A percentile compares a stretch with the other conserved stretches of the same genome.
phyloP scores from a whole-genome alignment of 2,329 filamentous ascomycete species.

The Metarhizium robertsii region DNA sequence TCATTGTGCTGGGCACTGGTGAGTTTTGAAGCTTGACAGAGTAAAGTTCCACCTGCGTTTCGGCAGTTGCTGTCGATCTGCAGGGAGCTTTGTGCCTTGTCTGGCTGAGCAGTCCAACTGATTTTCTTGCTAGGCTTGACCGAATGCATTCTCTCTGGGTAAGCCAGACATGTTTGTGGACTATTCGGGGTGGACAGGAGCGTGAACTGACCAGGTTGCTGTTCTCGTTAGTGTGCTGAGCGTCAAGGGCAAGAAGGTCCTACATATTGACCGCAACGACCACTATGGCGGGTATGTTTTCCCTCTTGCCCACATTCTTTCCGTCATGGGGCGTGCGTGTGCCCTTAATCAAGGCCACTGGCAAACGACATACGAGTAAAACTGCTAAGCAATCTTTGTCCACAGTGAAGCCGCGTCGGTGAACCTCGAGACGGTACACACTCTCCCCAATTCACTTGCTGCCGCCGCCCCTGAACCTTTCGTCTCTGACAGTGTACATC shows the following conservation, averaged over 20 bases:
- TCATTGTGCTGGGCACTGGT: constrained; percentile 97
- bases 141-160: constrained; percentile 98
- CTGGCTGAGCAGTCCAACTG: constrained; percentile 7
- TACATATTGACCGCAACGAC: constrained; percentile 97
- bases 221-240: constrained; percentile 60
- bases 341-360: background rate
- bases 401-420: constrained; percentile 80
- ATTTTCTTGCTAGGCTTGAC: constrained; percentile 61
- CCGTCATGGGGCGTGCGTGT: too few relatives aligned
- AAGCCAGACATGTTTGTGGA: constrained; percentile 21
- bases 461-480: constrained; percentile 5
- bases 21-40: constrained; percentile 25
- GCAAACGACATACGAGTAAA: background rate
- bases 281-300: constrained; percentile 85
- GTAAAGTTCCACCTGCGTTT: background rate
- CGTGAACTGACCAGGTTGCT: constrained; percentile 23
- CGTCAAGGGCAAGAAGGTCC: constrained; percentile 97
- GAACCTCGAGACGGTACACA: constrained; percentile 81
- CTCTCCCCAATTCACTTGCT: constrained; percentile 7
- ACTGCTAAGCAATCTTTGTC: constrained; percentile 18
- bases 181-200: background rate
- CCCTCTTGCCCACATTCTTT: background rate
- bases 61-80: background rate
- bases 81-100: background rate
- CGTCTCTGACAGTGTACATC: constrained; percentile 10